These are phyloP conservation scores for Gynochthodes officinalis DNA, from an alignment of 257 asterid species.

Conservation along the genomic window DNA sequence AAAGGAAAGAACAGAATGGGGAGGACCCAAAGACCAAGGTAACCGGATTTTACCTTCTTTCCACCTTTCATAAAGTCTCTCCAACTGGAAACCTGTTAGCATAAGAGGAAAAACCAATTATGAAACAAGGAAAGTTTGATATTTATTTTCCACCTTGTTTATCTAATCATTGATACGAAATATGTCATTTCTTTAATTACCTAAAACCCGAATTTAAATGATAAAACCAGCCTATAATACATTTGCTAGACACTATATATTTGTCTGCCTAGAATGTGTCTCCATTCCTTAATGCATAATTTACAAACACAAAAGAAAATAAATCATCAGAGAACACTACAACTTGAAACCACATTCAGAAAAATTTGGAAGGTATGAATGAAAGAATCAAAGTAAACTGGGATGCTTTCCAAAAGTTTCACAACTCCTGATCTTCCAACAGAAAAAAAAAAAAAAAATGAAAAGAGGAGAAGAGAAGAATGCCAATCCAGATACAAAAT, in stretches of 20 bases:
- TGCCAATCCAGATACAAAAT: background rate
- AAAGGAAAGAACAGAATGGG: background rate
- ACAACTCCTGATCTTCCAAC: background rate
- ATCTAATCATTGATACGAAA: too few species aligned
- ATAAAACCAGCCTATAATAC: too few species aligned
- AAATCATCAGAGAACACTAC: background rate
- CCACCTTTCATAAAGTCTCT: constrained; percentile 98
- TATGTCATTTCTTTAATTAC: too few species aligned
- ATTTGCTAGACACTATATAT: too few species aligned
- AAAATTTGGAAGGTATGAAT: background rate
- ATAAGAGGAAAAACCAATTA: background rate
- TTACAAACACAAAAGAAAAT: background rate
- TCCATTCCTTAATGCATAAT: too few species aligned
- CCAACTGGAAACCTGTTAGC: constrained; percentile 91
- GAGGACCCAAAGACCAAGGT: background rate
- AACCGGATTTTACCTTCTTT: constrained; percentile 56
- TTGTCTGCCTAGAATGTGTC: too few species aligned
- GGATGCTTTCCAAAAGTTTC: background rate
- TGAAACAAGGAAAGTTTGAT: background rate
- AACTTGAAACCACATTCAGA: background rate
- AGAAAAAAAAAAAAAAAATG: too few species aligned
- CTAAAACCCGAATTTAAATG: too few species aligned
- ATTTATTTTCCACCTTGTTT: background rate
- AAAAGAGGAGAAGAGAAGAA: background rate
- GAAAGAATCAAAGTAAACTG: background rate